Base-by-base conservation (phyloP, 176 grass and related monocot genomes). In the Oryza glaberrima region DNA sequence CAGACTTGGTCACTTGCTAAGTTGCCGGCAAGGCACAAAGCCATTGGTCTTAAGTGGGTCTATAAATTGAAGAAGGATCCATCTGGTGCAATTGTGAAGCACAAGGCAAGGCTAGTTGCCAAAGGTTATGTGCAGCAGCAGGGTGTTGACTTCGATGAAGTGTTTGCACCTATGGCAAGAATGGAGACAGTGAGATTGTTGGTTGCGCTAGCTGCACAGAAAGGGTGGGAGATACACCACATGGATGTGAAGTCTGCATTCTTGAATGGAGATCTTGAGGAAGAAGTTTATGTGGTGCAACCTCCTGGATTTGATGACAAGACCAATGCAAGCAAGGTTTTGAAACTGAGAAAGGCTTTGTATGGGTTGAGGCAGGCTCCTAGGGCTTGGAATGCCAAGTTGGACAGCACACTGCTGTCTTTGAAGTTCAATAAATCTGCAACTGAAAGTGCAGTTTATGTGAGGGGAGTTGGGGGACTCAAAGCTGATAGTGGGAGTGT, bases 221-320 rank as follows among this genome's bases (percentile, higher is more conserved):
- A 48, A 3, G 46, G 46, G 0, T 48, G 11, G 46, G 1, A 11
- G 3, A 40, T 83, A 15, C 70, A 38, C 17, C 47, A 73, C 19
- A 65, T 85, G 73, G 41, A 77, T 52, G 82, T 85, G 0, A 85
- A 77, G 16, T 77, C 82, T 2, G 72, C 40, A 0, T 85, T 85
- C 13, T 22, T 77, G 0, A 85, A 85, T 23, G 35, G 52, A 7
- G 60, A 75, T 4, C 25, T 84, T 3, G 15, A 41, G 2, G 80
- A 83, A 14, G 80, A 83, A 6, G 80, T 73, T 0, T 72, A 63
- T 73, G 67, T 84, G 0, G 11, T 9, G 1, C 81, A 84, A 9
- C 69, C 69, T 11, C 25, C 67, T 1, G 49, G 47, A 6, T 84
- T 44, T 46, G 52, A 19, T 1, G 43, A 64, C 1, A 32, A 65